phyloP scores from a whole-genome alignment of 1,284 basidiomycete species.

The Malassezia nana region DNA sequence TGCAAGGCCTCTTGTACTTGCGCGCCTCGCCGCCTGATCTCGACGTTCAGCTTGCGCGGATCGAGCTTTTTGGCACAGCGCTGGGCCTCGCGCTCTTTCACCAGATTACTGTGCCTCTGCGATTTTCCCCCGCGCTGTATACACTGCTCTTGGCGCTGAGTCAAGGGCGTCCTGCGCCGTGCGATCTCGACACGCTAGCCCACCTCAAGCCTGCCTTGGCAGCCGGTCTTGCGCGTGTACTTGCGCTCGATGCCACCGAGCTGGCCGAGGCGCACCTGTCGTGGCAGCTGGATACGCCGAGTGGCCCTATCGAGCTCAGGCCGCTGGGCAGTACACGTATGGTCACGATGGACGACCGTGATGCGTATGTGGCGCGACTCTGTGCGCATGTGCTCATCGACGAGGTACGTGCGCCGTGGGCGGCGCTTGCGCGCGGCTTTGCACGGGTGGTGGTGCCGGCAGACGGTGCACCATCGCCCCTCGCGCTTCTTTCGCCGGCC shows the following conservation, averaged over 20 bases:
- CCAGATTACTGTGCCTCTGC: conserved; percentile 23
- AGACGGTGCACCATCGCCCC: conserved; percentile 13
- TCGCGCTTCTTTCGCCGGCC: conserved; percentile 7
- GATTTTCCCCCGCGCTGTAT: conserved; percentile 17
- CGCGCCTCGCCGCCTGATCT: conserved; percentile 1
- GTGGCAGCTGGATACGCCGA: conserved; percentile 3
- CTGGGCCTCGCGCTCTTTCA: conserved; percentile 28
- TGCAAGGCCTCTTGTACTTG: conserved; percentile 11
- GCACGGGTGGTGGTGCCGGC: conserved; percentile 17
- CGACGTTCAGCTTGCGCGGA: conserved; percentile 1
- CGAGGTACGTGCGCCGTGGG: conserved; percentile 9
- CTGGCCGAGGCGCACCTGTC: conserved; percentile 2
- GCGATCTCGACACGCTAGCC: conserved; percentile 20
- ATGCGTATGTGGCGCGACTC: conserved; percentile 11
- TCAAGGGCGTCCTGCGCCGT: background rate
- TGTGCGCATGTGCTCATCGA: conserved; percentile 1
- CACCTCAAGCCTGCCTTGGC: conserved; percentile 20
- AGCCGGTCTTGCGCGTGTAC: conserved; percentile 17
- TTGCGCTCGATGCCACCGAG: conserved; percentile 10
- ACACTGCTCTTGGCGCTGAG: conserved; percentile 20
- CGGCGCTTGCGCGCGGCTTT: conserved; percentile 14
- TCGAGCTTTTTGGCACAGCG: conserved; percentile 23
- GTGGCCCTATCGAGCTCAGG: background rate
- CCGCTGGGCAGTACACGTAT: background rate
- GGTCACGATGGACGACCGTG: conserved; percentile 1